Conservation (phyloP, 345 rosid genomes). For the Brassica napus region DNA sequence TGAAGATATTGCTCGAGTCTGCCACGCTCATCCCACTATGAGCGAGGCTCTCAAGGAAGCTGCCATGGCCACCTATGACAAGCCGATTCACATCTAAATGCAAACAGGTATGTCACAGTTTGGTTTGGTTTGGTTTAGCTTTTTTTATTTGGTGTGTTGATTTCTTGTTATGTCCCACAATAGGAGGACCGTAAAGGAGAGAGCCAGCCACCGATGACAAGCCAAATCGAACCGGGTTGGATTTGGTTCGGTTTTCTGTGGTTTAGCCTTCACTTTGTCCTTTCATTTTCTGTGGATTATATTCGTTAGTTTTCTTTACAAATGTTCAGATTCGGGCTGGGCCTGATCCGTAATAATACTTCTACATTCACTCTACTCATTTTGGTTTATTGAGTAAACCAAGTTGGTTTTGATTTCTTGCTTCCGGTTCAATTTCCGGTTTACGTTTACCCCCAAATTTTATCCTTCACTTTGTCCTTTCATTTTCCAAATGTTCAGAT, state of each 20-base stretch:
- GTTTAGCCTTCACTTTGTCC: constrained; percentile 30
- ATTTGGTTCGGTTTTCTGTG: constrained; percentile 27
- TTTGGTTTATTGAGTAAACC: constrained; percentile 30
- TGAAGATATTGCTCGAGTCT: constrained; percentile 90
- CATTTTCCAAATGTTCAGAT: constrained; percentile 18
- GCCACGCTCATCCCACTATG: constrained; percentile 99
- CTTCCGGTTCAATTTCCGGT: not conserved
- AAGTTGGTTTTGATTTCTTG: constrained; percentile 12
- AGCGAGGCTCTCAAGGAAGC: constrained; percentile 99
- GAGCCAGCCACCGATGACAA: constrained; percentile 16
- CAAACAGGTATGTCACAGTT: constrained; percentile 22
- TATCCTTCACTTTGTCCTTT: not conserved
- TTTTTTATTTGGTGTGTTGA: not conserved
- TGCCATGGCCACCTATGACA: constrained; percentile 98
- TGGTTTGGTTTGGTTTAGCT: not conserved
- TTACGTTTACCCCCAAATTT: no score
- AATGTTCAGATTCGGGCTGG: constrained; percentile 28
- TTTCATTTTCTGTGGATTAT: not conserved
- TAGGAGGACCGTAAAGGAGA: constrained; percentile 20
- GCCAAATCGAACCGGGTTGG: constrained; percentile 26
- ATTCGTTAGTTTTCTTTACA: constrained; percentile 32
- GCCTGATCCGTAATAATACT: constrained; percentile 30
- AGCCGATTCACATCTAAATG: constrained; percentile 81
- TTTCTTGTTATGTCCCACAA: not conserved
- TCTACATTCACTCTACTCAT: constrained; percentile 14